Base-by-base conservation (phyloP, 352 stramenopile genomes). In the Phytophthora brassicae region DNA sequence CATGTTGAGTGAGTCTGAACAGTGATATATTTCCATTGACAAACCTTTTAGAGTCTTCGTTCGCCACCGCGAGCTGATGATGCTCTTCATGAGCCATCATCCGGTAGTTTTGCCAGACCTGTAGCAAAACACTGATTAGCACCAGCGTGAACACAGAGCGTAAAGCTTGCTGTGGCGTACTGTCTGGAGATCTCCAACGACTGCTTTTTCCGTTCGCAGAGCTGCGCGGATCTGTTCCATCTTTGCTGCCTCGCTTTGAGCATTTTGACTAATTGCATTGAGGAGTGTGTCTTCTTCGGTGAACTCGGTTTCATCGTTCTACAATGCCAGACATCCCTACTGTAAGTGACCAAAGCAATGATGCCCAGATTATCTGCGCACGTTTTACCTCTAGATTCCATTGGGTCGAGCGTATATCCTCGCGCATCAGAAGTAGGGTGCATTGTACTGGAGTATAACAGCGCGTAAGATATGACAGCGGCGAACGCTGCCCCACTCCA, bases 81-180 rank as follows among this genome's bases (percentile, higher is more conserved):
- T 62, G 59, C 17, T 76, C 68, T 70, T 76, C 68, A n/a, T 73
- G 54, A 1, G 28, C 36, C 68, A 79, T 79, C 20, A 9, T 38
- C 51, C 56, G 39, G 13, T 64, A 69, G 43, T 66, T 79, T 29
- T 55, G 46, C 60, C 49, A 66, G 12, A 29, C 52, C 70, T 78
- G 8, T 4, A 51, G 31, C 3, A 19, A 11, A 38, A 14, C 23
- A 6, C 8, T 20, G 13, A 53, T 46, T 12, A 51, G 19, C 16
- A 4, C 31, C 28, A 8, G 51, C 13, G 3, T 12, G 36, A 44
- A 46, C 19, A n/a, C 48, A 24, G 6, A 36, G n/a, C 47, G 56
- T 7, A 31, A 23, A 38, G 33, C 31, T 19, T 7, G 42, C 42
- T 54, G 33, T n/a, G 41, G 45, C 57, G 2, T 66, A 71, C 70